Conservation (phyloP, 192 early-diverging fungal genomes). For the Funneliformis mosseae region DNA sequence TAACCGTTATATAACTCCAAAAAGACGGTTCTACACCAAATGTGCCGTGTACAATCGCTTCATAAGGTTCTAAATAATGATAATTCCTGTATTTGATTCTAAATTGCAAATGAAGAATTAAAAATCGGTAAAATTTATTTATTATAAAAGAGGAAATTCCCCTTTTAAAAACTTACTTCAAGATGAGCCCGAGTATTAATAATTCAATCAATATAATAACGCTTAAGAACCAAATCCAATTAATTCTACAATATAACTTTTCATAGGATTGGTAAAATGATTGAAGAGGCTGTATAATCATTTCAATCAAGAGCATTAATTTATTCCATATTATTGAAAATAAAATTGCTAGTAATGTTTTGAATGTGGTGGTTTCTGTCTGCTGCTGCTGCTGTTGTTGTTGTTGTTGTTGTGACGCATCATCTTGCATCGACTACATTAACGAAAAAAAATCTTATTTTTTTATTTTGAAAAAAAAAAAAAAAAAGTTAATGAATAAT, state of each 20-base stretch:
- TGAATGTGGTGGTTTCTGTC: background rate
- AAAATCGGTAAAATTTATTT: background rate
- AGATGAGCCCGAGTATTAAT: slow-evolving; percentile 3
- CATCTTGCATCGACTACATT: background rate
- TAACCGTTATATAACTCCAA: background rate
- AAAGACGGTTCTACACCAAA: slow-evolving; percentile 17
- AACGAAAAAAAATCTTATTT: too few relatives aligned
- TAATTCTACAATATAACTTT: slow-evolving; percentile 1
- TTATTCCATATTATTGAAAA: too few relatives aligned
- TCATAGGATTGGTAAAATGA: background rate
- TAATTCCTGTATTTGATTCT: background rate
- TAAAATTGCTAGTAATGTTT: background rate
- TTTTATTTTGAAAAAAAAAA: too few relatives aligned
- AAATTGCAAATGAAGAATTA: background rate
- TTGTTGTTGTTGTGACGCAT: background rate
- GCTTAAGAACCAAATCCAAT: background rate
- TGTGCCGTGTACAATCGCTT: slow-evolving; percentile 26
- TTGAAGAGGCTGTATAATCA: slow-evolving; percentile 8
- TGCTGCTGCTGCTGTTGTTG: too few relatives aligned
- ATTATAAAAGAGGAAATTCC: background rate
- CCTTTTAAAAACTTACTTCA: slow-evolving; percentile 20
- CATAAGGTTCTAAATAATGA: slow-evolving; percentile 20
- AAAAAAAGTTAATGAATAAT: background rate
- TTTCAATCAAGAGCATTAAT: background rate
- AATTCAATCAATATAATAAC: background rate